phyloP scores from a whole-genome alignment of 495 filamentous ascomycete genomes.

The Parathielavia appendiculata region DNA sequence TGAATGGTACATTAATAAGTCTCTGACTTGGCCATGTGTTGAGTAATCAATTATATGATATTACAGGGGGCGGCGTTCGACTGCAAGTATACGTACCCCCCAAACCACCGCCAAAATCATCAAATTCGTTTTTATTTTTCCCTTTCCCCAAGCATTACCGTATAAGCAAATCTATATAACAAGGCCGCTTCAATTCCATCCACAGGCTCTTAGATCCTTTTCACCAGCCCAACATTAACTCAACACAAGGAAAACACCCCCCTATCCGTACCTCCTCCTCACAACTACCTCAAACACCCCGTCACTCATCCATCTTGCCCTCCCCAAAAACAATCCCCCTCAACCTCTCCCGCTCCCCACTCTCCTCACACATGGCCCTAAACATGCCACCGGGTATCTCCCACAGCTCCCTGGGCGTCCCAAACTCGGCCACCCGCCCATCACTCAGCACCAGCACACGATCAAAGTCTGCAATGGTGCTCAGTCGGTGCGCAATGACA shows the following conservation, averaged over 20 bases:
- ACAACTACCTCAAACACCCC: background rate
- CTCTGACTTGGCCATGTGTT: background rate
- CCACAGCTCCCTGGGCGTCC: conserved; percentile 63
- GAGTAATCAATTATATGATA: no score
- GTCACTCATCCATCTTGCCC: background rate
- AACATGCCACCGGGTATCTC: conserved; percentile 55
- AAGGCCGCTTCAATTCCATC: no score
- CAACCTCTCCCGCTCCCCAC: conserved; percentile 62
- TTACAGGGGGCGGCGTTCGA: no score
- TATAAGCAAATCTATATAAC: no score
- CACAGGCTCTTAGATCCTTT: no score
- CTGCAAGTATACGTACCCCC: no score
- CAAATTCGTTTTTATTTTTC: no score
- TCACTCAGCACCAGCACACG: conserved; percentile 76
- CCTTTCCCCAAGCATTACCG: no score
- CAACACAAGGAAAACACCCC: no score
- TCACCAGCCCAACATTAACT: no score
- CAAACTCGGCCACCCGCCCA: conserved; percentile 69
- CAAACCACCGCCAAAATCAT: no score
- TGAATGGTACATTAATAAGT: no score
- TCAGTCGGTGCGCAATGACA: conserved; percentile 85
- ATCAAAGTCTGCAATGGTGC: conserved; percentile 84
- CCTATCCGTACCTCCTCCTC: background rate
- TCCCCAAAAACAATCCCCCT: conserved; percentile 49
- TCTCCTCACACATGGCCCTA: conserved; percentile 67